Conservation (phyloP, 2,329 filamentous ascomycete species). For the Fusarium sambucinum region DNA sequence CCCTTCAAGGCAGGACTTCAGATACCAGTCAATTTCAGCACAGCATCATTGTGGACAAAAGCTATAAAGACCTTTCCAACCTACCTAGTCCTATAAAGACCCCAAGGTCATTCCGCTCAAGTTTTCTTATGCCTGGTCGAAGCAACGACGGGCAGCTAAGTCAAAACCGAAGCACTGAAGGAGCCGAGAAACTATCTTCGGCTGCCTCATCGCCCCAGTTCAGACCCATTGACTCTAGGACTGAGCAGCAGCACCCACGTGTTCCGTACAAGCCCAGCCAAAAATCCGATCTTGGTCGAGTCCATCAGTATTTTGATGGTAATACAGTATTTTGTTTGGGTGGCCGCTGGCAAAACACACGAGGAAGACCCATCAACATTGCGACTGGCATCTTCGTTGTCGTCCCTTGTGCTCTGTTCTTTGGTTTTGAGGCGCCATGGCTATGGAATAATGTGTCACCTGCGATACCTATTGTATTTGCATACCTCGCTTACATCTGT, state of each 20-base stretch:
- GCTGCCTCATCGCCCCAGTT: conserved; percentile 79
- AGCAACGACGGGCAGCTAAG: conserved; percentile 62
- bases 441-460: conserved; percentile 89
- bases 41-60: conserved; percentile 70
- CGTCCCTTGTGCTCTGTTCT: conserved; percentile 84
- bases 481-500: conserved; percentile 90
- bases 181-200: conserved; percentile 87
- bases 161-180: conserved; percentile 69
- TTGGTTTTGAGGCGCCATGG: conserved; percentile 85
- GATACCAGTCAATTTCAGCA: conserved; percentile 54
- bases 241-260: conserved; percentile 34
- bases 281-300: conserved; percentile 65
- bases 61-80: conserved; percentile 65
- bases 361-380: conserved; percentile 88
- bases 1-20: conserved; percentile 68
- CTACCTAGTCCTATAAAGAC: conserved; percentile 75
- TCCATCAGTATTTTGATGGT: conserved; percentile 93
- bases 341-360: conserved; percentile 88
- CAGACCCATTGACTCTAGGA: conserved; percentile 58
- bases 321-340: conserved; percentile 92
- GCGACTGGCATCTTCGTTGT: conserved; percentile 85
- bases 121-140: conserved; percentile 74
- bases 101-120: conserved; percentile 80
- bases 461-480: conserved; percentile 89
- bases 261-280: conserved; percentile 41